Conservation (phyloP, 176 grass and related monocot species). For the Musa schizocarpa region DNA sequence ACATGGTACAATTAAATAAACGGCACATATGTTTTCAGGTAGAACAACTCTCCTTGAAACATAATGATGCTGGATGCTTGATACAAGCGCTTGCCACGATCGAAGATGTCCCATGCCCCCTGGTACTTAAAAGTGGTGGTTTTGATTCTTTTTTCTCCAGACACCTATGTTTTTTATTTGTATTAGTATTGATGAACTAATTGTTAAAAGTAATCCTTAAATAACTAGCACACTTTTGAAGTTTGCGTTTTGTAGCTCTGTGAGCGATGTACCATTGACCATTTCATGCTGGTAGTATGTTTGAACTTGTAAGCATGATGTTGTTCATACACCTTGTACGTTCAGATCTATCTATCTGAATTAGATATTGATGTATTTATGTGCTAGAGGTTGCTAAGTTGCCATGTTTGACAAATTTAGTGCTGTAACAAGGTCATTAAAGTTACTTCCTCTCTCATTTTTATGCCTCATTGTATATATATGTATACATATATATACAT, state of each 20-base stretch:
- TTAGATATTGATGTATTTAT: not conserved
- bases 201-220: not conserved
- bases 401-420: too few species aligned
- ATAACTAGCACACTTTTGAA: not conserved
- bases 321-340: not conserved
- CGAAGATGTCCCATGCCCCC: constrained; percentile 78
- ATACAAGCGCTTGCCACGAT: constrained; percentile 76
- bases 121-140: constrained; percentile 71
- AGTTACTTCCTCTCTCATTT: too few species aligned
- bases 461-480: too few species aligned
- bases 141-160: not conserved
- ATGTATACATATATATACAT: not conserved
- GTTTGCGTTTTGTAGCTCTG: not conserved
- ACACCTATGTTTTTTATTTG: not conserved
- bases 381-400: not conserved
- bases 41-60: constrained; percentile 89
- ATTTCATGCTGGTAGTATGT: not conserved
- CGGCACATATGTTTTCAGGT: constrained; percentile 50
- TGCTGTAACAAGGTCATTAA: not conserved
- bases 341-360: not conserved
- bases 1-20: constrained; percentile 78
- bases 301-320: not conserved
- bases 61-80: constrained; percentile 93
- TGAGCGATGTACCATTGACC: not conserved
- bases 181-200: not conserved